Evolutionary conservation across 805 yeast species (phyloP).

Genomic region (Schwanniomyces pseudopolymorphus): DNA sequence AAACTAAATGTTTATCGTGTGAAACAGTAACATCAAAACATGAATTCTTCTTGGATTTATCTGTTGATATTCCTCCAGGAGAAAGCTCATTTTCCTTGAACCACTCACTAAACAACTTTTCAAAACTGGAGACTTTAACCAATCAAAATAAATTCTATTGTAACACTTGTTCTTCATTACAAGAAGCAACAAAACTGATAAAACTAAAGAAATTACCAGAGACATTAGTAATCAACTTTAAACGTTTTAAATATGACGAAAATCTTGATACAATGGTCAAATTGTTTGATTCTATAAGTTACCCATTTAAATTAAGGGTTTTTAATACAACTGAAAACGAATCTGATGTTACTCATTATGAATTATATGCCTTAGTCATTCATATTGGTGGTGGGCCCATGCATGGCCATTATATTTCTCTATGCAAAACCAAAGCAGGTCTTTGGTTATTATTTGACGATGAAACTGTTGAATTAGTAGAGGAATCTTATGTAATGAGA

Average conservation of each 20-base stretch:
- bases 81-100: constrained; percentile 58
- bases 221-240: constrained; percentile 78
- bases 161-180: constrained; percentile 84
- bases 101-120: constrained; percentile 77
- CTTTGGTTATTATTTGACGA: constrained; percentile 96
- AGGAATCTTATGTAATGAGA: constrained; percentile 75
- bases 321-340: constrained; percentile 61
- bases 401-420: constrained; percentile 92
- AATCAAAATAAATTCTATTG: constrained; percentile 92
- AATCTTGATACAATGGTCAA: constrained; percentile 77
- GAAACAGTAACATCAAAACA: constrained; percentile 78
- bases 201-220: constrained; percentile 76
- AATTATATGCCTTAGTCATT: constrained; percentile 81
- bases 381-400: constrained; percentile 98
- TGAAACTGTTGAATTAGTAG: constrained; percentile 88
- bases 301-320: constrained; percentile 70
- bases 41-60: constrained; percentile 83
- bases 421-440: constrained; percentile 71
- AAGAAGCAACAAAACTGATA: constrained; percentile 91
- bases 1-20: constrained; percentile 87
- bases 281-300: constrained; percentile 79
- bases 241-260: constrained; percentile 90
- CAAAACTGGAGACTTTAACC: constrained; percentile 79
- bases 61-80: constrained; percentile 77
- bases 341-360: constrained; percentile 57